phyloP scores from a whole-genome alignment of 805 yeast genomes.

The Cyberlindnera amylophila region DNA sequence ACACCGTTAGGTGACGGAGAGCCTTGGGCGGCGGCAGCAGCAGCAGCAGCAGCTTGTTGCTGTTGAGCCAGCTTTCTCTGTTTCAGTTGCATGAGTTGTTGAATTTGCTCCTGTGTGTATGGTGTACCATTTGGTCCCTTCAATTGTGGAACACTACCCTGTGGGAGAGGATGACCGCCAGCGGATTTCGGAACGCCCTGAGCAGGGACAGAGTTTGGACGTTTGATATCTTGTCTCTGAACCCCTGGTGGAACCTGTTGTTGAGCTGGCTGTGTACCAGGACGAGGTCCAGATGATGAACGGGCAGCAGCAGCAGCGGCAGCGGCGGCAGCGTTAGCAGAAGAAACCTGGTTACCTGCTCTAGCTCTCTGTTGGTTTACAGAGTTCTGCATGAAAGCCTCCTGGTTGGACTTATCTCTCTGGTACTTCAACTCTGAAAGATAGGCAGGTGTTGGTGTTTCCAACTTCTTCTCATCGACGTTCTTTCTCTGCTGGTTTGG shows the following conservation, averaged over 20 bases:
- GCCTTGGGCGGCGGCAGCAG: conserved; percentile 8
- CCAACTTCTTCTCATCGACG: conserved; percentile 39
- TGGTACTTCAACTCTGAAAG: conserved; percentile 79
- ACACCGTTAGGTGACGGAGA: conserved; percentile 20
- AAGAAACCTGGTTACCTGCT: not conserved
- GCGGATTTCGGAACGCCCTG: conserved; percentile 6
- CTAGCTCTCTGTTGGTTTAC: conserved; percentile 6
- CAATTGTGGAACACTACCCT: conserved; percentile 7
- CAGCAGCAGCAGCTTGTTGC: conserved; percentile 19
- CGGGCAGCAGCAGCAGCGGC: not conserved
- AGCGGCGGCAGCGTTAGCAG: not conserved
- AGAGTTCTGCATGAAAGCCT: conserved; percentile 46
- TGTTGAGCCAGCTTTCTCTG: conserved; percentile 24
- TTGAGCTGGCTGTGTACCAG: conserved; percentile 6
- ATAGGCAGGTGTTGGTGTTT: conserved; percentile 79
- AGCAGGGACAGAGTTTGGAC: conserved; percentile 20
- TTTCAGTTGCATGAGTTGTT: conserved; percentile 46
- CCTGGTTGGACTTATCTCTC: conserved; percentile 80
- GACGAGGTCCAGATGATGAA: conserved; percentile 27
- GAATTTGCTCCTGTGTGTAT: conserved; percentile 58
- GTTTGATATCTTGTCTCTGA: conserved; percentile 3
- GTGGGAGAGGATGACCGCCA: conserved; percentile 1
- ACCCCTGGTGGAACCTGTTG: not conserved
- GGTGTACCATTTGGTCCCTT: conserved; percentile 48
- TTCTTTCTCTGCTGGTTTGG: conserved; percentile 39